Base-by-base conservation (phyloP, 2,329 filamentous ascomycete genomes). In the Phialocephala subalpina region DNA sequence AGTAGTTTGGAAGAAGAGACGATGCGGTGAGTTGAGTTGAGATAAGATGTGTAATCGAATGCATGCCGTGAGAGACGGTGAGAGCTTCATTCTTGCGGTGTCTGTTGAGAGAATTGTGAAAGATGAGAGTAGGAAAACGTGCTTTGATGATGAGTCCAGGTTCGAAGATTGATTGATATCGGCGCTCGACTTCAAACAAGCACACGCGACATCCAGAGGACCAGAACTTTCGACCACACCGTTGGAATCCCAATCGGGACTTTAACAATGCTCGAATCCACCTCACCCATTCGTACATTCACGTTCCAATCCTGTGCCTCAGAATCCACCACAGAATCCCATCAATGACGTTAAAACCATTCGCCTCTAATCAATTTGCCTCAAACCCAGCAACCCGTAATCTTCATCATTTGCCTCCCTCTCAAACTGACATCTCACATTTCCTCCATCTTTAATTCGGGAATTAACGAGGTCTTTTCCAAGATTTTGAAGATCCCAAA, bases 351-450 rank as follows among this genome's bases (percentile, higher is more conserved):
- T 14, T n/a, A 16, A 53, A 29, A 18, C 49, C 5, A 53, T 53
- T 53, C 27, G 49, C 49, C n/a, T n/a, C n/a, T n/a, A n/a, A n/a
- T n/a, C n/a, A n/a, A 53, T 53, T 53, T 16, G 49, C 49, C 49
- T 53, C 27, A 33, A 18, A 53, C 49, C 49, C 49, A 53, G 27
- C 49, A 27, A 53, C 49, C 49, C 25, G 49, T 53, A 5, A 49
- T 14, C 20, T 20, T 49, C 45, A 20, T 18, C 40, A 22, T 22
- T 27, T 49, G 45, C 45, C 25, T 53, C 49, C 8, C 9, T 18
- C 12, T n/a, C 22, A 27, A 52, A 52, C 25, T 53, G 22, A 53
- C 49, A 53, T 53, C 25, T 25, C 49, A 53, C 49, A 3, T 12
- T 22, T 7, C 27, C 25, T 2, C 22, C 42, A 3, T n/a, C n/a